phyloP scores from a whole-genome alignment of 371 early-diverging fungal species.

The Catenaria anguillulae region DNA sequence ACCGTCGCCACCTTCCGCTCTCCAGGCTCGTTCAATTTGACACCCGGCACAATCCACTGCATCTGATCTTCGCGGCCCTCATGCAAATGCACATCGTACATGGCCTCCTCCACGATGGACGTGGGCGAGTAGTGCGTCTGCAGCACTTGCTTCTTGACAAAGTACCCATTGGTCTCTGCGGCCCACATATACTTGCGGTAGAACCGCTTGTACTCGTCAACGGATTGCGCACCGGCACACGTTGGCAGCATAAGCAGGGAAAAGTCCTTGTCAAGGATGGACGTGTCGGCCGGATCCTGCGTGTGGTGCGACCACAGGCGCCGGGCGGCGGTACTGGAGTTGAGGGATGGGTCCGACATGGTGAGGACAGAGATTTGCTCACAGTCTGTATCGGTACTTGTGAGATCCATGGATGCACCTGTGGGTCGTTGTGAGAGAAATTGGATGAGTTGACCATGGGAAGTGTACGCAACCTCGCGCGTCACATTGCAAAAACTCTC shows the following conservation, averaged over 20 bases:
- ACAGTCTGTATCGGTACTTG: too few species aligned
- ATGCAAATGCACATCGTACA: not conserved
- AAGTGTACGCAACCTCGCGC: too few species aligned
- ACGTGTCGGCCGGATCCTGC: too few species aligned
- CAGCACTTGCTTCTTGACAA: not conserved
- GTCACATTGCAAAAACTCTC: too few species aligned
- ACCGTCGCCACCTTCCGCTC: not conserved
- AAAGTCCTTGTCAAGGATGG: too few species aligned
- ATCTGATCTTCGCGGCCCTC: not conserved
- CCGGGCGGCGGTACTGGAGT: too few species aligned
- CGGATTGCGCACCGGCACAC: not conserved
- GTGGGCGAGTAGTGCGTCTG: not conserved
- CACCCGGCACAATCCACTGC: conserved; percentile 2
- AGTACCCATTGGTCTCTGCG: not conserved
- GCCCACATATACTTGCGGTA: not conserved
- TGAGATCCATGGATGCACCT: too few species aligned
- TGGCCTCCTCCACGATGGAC: not conserved
- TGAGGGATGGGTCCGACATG: too few species aligned
- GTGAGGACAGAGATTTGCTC: too few species aligned
- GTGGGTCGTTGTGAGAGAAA: too few species aligned
- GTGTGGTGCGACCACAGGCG: too few species aligned
- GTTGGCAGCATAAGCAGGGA: not conserved
- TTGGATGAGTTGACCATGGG: too few species aligned
- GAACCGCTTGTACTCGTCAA: not conserved
- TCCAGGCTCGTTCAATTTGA: not conserved